Conservation (phyloP, 768 basidiomycete species). For the Termitomyces sp. region DNA sequence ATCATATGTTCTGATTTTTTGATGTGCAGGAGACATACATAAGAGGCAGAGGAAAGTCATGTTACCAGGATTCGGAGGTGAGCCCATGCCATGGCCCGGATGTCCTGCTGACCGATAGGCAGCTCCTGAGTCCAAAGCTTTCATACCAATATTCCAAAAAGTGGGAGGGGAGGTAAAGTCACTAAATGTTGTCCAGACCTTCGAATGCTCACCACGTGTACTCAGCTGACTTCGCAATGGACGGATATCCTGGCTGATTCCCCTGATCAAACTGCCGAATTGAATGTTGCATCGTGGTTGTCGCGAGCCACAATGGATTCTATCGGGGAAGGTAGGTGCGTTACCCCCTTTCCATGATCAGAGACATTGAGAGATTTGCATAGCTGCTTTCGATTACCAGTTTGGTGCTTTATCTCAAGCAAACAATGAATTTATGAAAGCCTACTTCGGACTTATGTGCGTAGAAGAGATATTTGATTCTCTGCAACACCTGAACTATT, state of each 20-base stretch:
- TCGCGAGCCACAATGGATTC: conserved; percentile 50
- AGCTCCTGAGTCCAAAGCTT: conserved; percentile 48
- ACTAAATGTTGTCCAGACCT: conserved; percentile 7
- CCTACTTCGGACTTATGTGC: conserved; percentile 52
- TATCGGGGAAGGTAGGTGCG: conserved; percentile 43
- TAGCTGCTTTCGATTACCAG: conserved; percentile 57
- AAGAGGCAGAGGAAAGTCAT: conserved; percentile 54
- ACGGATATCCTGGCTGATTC: conserved; percentile 47
- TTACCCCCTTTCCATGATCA: background rate
- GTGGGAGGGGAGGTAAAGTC: conserved; percentile 40
- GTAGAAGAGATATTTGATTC: conserved; percentile 9
- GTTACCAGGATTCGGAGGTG: conserved; percentile 55
- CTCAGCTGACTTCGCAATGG: conserved; percentile 50
- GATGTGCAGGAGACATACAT: conserved; percentile 39
- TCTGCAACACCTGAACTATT: background rate
- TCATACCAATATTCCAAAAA: conserved; percentile 46
- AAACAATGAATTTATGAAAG: conserved; percentile 52
- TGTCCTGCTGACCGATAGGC: background rate
- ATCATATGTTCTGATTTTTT: background rate
- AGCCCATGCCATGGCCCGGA: conserved; percentile 4
- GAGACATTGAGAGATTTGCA: background rate
- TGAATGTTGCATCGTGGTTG: conserved; percentile 52
- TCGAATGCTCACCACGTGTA: background rate
- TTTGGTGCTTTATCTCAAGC: conserved; percentile 50
- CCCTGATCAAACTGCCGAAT: conserved; percentile 35